A percentile compares a stretch with the other conserved stretches of the same genome.
phyloP scores from a whole-genome alignment of 2,329 filamentous ascomycete genomes.

The Fusarium sp. region DNA sequence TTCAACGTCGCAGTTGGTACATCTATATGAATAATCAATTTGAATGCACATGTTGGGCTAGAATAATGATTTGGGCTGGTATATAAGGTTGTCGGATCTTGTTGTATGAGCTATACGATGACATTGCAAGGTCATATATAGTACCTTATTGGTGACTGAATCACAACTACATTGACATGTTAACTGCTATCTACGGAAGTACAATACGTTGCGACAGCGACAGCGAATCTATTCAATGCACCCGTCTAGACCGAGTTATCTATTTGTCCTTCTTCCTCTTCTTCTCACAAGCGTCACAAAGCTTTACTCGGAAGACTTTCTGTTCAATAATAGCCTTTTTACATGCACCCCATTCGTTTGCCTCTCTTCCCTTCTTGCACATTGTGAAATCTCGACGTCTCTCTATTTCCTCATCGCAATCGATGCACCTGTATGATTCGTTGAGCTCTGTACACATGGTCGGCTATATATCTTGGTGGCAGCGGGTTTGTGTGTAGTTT shows the following conservation, averaged over 20 bases:
- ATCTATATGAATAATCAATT: background rate
- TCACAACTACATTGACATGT: no score
- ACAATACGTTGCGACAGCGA: fast-evolving
- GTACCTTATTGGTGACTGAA: no score
- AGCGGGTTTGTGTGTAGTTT: background rate
- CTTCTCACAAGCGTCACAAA: background rate
- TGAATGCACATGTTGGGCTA: background rate
- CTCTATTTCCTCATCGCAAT: background rate
- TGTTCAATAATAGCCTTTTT: background rate
- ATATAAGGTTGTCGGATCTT: no score
- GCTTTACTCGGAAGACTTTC: fast-evolving
- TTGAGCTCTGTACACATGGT: background rate
- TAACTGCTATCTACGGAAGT: background rate
- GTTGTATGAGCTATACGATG: no score
- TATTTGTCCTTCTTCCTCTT: background rate
- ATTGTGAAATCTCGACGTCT: background rate
- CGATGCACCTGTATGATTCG: background rate
- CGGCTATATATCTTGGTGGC: fast-evolving
- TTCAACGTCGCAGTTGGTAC: background rate
- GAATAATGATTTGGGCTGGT: fast-evolving
- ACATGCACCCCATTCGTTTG: slow-evolving; percentile 13
- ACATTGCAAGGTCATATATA: no score
- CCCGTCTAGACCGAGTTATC: background rate
- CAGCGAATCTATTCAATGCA: fast-evolving
- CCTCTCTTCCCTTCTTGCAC: background rate